Percentiles rank a stretch among this genome's conserved stretches.
Evolutionary conservation across 306 rosid genomes (phyloP).

Genomic region (Lathyrus tuberosus): DNA sequence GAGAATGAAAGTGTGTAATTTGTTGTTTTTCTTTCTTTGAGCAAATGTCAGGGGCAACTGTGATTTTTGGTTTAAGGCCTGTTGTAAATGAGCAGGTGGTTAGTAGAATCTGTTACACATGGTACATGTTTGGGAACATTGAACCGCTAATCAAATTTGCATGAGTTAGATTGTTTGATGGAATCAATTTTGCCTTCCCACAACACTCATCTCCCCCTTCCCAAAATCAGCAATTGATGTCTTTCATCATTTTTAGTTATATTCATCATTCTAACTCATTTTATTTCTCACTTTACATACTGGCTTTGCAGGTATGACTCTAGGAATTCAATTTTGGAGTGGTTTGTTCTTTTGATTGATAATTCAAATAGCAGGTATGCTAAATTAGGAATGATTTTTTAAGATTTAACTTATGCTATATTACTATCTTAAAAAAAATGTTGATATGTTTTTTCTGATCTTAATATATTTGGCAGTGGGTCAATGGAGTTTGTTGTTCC

Average conservation of each 20-base stretch:
- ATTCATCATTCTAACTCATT: neutral
- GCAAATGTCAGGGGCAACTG: slow-evolving; percentile 12
- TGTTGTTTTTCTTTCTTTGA: slow-evolving; percentile 4
- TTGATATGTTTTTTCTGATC: slow-evolving; percentile 39
- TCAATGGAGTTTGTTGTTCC: slow-evolving; percentile 96
- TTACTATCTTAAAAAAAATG: slow-evolving; percentile 6
- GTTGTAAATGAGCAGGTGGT: neutral
- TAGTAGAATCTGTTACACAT: neutral
- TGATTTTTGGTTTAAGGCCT: neutral
- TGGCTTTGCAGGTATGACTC: slow-evolving; percentile 71
- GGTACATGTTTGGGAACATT: slow-evolving; percentile 8
- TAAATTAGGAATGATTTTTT: slow-evolving; percentile 15
- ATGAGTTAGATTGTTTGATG: neutral
- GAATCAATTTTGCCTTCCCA: neutral
- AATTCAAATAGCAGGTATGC: slow-evolving; percentile 87
- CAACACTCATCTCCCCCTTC: neutral
- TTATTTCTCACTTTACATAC: slow-evolving; percentile 14
- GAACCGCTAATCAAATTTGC: slow-evolving; percentile 5
- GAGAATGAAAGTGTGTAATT: slow-evolving; percentile 80
- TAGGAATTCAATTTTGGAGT: slow-evolving; percentile 84
- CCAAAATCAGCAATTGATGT: neutral
- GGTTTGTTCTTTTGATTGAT: slow-evolving; percentile 90
- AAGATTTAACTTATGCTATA: slow-evolving; percentile 8
- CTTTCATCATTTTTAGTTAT: neutral
- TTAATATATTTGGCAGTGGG: slow-evolving; percentile 64